phyloP scores from a whole-genome alignment of 1,284 basidiomycete genomes.

The Fomitopsis pinicola region DNA sequence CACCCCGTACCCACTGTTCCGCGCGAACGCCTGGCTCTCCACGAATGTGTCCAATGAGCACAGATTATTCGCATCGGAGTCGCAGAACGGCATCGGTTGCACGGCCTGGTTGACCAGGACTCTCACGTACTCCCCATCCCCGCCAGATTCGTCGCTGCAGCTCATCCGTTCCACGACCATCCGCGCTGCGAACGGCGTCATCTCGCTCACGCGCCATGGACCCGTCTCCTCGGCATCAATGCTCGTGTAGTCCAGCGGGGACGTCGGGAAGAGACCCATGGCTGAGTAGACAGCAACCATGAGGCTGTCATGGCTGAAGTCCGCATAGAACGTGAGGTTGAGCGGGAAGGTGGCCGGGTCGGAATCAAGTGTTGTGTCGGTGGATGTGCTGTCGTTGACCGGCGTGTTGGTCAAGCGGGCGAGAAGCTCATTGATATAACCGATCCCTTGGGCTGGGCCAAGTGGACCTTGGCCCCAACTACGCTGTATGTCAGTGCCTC shows the following conservation, averaged over 20 bases:
- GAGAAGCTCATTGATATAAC: conserved; percentile 81
- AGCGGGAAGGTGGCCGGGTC: conserved; percentile 72
- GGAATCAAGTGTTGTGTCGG: conserved; percentile 72
- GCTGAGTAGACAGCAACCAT: conserved; percentile 78
- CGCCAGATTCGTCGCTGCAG: conserved; percentile 31
- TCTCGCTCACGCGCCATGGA: conserved; percentile 54
- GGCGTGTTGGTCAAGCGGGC: conserved; percentile 65
- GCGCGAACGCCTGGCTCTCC: conserved; percentile 64
- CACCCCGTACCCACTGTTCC: conserved; percentile 60
- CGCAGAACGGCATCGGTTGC: conserved; percentile 62
- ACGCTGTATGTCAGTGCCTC: neutral
- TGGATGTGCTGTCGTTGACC: conserved; percentile 69
- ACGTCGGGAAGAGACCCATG: conserved; percentile 58
- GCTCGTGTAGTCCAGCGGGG: conserved; percentile 35
- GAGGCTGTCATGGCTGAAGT: conserved; percentile 82
- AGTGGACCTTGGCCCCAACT: conserved; percentile 59
- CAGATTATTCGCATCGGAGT: conserved; percentile 44
- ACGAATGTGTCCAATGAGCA: conserved; percentile 68
- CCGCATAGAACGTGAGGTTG: conserved; percentile 58
- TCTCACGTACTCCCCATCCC: conserved; percentile 41
- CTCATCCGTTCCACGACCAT: conserved; percentile 60
- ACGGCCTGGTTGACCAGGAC: conserved; percentile 66
- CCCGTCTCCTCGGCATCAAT: conserved; percentile 30
- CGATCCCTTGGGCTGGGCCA: conserved; percentile 74
- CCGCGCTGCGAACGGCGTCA: conserved; percentile 62